Evolutionary conservation across 805 yeast genomes (phyloP), one percentile per base, ranked within the genome.

Genomic region (Lipomyces yamanashiensis): DNA sequence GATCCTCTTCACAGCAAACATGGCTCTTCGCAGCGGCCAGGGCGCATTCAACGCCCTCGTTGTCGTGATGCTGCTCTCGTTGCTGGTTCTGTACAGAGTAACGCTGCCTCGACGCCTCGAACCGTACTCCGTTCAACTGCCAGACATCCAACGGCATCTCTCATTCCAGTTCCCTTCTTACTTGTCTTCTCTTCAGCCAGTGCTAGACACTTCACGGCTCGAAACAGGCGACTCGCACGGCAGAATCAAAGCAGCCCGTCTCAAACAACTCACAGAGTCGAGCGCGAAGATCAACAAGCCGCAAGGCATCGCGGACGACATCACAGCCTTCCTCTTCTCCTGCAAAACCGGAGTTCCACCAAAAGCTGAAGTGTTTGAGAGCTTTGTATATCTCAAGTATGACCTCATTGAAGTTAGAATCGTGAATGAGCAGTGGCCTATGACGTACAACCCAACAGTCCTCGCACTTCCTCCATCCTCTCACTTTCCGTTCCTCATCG

Each of bases 391-490:
- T 23, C 54, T 62, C 13, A 64, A 64, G 56, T 36, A 58, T 49
- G 41, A 19, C 13, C 39, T 64, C 43, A 33, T 64, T 17, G 68
- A 62, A 21, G 68, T 64, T 55, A 39, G 61, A 7, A 62, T 63
- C 57, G 28, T 17, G 41, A 43, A 39, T 48, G 68, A 59, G 47
- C 59, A 51, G 40, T 63, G 54, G 49, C 59, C 64, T 10, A 50
- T 64, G 55, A 65, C 68, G 1, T 65, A 65, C 52, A 65, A 65
- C 45, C 68, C 68, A 1, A 59, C 68, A 13, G 59, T 65, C 48
- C 50, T 65, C 21, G 66, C 68, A 9, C 57, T 65, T 7, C 68
- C 68, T 17, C 58, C 68, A 17, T 48, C 68, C 37, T 63, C 68
- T 12, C 68, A 65, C 49, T 65, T 59, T 39, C 67, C 62, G 9